A percentile compares a stretch with the other conserved stretches of the same genome.
Evolutionary conservation across 768 basidiomycete species (phyloP).

Genomic region (Tricholoma hemisulphureum): DNA sequence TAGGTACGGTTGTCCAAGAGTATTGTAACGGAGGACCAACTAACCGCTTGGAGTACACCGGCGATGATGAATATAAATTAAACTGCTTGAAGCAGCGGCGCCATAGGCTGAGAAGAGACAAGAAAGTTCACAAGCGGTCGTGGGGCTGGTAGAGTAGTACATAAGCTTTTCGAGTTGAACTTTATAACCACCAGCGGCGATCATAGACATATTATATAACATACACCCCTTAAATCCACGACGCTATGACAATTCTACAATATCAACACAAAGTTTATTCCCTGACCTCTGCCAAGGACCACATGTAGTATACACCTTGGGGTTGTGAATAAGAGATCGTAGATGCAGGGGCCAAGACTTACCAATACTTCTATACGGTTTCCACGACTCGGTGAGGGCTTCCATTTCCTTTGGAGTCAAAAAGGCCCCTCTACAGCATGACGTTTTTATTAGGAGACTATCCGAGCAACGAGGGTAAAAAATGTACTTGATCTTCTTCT

Average conservation of each 20-base stretch:
- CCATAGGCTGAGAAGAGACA: slow-evolving; percentile 13
- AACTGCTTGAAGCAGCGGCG: slow-evolving; percentile 7
- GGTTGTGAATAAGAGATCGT: neutral
- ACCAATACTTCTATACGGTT: slow-evolving; percentile 82
- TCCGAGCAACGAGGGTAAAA: slow-evolving; percentile 1
- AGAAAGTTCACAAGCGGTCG: slow-evolving; percentile 11
- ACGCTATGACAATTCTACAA: too few relatives aligned
- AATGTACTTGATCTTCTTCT: slow-evolving; percentile 71
- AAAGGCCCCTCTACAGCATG: slow-evolving; percentile 56
- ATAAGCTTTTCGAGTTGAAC: too few relatives aligned
- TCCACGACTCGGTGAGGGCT: slow-evolving; percentile 71
- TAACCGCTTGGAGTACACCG: slow-evolving; percentile 1
- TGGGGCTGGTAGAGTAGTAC: too few relatives aligned
- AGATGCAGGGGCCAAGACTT: slow-evolving; percentile 18
- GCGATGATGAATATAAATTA: neutral
- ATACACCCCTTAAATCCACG: too few relatives aligned
- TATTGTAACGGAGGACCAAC: slow-evolving; percentile 18
- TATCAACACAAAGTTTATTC: slow-evolving; percentile 1
- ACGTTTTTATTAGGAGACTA: slow-evolving; percentile 10
- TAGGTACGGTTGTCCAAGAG: slow-evolving; percentile 2
- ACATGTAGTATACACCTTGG: slow-evolving; percentile 85
- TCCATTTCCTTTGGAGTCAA: slow-evolving; percentile 84
- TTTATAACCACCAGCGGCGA: too few relatives aligned
- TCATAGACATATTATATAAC: too few relatives aligned
- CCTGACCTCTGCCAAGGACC: slow-evolving; percentile 61